Conservation (phyloP, 75 land plant species). For the Sequoiadendron giganteum region DNA sequence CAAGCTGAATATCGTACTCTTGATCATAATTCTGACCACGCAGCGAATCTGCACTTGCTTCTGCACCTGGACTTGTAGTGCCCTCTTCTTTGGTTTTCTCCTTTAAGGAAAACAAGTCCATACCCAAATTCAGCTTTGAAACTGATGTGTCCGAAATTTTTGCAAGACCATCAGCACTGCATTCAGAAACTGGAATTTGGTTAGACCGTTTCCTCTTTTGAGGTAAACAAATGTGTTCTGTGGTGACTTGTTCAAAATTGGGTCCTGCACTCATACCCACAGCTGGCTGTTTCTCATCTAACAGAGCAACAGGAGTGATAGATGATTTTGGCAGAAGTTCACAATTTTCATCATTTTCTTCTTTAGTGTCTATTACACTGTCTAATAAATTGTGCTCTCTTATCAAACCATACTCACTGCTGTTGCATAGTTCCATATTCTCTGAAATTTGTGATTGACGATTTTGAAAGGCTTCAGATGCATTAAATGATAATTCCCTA, state of each 20-base stretch:
- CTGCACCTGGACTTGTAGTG: background rate
- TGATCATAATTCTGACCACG: background rate
- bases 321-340: background rate
- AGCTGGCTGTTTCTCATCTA: background rate
- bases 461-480: background rate
- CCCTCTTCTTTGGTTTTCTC: background rate
- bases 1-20: background rate
- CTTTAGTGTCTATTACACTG: background rate
- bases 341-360: background rate
- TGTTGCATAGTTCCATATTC: background rate
- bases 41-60: background rate
- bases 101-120: background rate
- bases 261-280: background rate
- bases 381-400: background rate
- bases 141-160: background rate
- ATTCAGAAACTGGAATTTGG: background rate
- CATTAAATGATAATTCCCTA: background rate
- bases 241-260: background rate
- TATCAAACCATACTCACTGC: background rate
- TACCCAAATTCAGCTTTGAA: background rate
- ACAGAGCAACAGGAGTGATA: background rate
- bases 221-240: background rate
- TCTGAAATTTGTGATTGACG: background rate
- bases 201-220: background rate
- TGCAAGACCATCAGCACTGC: background rate